A percentile compares a stretch with the other conserved stretches of the same genome.
Conservation (phyloP, 208 protist species). For the Trypanosoma melophagium region DNA sequence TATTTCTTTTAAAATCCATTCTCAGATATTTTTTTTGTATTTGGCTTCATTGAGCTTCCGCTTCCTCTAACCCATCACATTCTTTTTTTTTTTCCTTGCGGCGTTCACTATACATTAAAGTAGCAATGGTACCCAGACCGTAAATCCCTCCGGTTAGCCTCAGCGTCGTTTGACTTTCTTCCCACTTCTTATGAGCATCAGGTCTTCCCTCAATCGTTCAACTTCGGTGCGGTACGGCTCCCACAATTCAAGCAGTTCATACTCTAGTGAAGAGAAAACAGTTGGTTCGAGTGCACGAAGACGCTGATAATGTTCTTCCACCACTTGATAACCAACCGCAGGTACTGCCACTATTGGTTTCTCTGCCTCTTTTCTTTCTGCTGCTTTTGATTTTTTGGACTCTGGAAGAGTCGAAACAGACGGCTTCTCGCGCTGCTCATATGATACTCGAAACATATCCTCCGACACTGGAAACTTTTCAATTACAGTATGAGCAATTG, state of each 20-base stretch:
- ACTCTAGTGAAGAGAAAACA: constrained; percentile 70
- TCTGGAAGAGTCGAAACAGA: constrained; percentile 9
- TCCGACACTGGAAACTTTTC: constrained; percentile 41
- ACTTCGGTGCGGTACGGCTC: constrained; percentile 82
- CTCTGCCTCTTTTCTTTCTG: constrained; percentile 56
- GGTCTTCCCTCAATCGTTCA: constrained; percentile 71
- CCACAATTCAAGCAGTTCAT: constrained; percentile 73
- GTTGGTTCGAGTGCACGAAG: constrained; percentile 82
- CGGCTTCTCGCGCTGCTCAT: constrained; percentile 61
- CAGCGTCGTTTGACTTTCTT: constrained; percentile 57
- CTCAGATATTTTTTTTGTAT: too few species aligned
- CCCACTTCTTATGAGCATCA: constrained; percentile 48
- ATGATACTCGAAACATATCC: constrained; percentile 80
- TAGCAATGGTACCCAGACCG: not conserved
- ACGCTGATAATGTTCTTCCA: constrained; percentile 63
- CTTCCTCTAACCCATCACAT: not conserved
- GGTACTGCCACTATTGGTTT: constrained; percentile 53
- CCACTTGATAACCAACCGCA: constrained; percentile 64
- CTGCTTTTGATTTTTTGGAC: constrained; percentile 29
- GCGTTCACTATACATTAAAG: not conserved
- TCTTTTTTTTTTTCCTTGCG: not conserved
- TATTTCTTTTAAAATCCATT: too few species aligned
- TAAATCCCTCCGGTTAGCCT: not conserved
- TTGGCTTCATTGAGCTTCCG: too few species aligned
- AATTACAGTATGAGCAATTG: constrained; percentile 70